Conservation (phyloP, 176 grass and related monocot genomes). For the Oryza australiensis region DNA sequence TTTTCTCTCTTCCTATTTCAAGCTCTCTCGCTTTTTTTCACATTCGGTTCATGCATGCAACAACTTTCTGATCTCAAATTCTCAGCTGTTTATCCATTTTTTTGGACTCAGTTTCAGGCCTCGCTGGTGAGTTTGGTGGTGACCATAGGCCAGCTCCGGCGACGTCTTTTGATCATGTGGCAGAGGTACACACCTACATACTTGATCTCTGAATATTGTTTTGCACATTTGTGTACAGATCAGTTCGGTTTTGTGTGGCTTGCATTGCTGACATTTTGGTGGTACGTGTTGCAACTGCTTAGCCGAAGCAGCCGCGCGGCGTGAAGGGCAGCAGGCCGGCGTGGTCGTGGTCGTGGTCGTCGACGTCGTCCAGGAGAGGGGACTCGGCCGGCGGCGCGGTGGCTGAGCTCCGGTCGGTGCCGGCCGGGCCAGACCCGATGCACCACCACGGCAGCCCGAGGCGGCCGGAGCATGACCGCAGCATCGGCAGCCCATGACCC, state of each 20-base stretch:
- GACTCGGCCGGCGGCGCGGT: background rate
- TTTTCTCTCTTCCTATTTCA: background rate
- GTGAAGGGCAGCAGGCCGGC: background rate
- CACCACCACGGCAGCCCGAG: conserved; percentile 45
- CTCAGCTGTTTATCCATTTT: background rate
- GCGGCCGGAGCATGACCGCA: conserved; percentile 13
- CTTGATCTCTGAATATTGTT: background rate
- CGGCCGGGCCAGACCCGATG: conserved; percentile 45
- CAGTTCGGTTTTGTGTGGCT: background rate
- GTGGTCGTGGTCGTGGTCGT: background rate
- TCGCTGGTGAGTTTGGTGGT: background rate
- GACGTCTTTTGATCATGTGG: background rate
- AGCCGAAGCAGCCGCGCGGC: background rate
- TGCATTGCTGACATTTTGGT: background rate
- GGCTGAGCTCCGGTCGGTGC: conserved; percentile 35
- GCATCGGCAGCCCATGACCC: background rate
- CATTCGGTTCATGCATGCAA: background rate
- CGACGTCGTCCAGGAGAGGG: background rate
- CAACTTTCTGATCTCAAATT: background rate
- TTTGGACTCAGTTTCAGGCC: background rate
- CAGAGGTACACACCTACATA: background rate
- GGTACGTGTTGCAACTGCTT: background rate
- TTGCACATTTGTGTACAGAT: background rate
- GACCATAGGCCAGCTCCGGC: background rate
- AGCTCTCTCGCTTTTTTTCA: background rate